Conservation (phyloP, 306 rosid genomes). For the Cicer cuneatum region DNA sequence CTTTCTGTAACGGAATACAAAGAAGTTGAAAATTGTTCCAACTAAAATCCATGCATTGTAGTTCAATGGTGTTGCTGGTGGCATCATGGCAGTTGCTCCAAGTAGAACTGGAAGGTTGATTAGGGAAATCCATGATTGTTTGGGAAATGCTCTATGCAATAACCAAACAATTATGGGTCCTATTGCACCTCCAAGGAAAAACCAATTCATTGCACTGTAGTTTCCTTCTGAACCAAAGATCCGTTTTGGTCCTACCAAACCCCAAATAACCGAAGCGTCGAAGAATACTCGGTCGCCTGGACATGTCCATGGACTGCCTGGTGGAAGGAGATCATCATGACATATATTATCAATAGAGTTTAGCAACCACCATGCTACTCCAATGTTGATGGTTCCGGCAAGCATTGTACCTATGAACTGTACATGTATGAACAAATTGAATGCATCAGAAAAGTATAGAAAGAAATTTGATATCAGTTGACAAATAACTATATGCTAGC, state of each 20-base stretch:
- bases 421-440: constrained; percentile 31
- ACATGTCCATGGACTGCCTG: constrained; percentile 84
- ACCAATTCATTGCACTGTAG: constrained; percentile 78
- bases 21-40: constrained; percentile 80
- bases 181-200: constrained; percentile 78
- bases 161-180: constrained; percentile 79
- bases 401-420: constrained; percentile 81
- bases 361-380: constrained; percentile 84
- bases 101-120: constrained; percentile 87
- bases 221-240: constrained; percentile 76
- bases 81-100: constrained; percentile 82
- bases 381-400: constrained; percentile 82
- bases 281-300: constrained; percentile 78
- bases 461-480: constrained; percentile 6
- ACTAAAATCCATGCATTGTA: constrained; percentile 75
- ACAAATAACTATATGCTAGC: no score
- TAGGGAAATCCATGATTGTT: constrained; percentile 73
- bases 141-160: constrained; percentile 70
- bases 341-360: constrained; percentile 63
- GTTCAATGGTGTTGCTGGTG: constrained; percentile 80
- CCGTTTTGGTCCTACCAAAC: constrained; percentile 71
- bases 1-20: constrained; percentile 76
- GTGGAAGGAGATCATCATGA: constrained; percentile 60
- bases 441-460: constrained; percentile 20
- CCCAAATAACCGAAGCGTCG: constrained; percentile 91